phyloP scores from a whole-genome alignment of 768 basidiomycete genomes.

The Mycena maculata region DNA sequence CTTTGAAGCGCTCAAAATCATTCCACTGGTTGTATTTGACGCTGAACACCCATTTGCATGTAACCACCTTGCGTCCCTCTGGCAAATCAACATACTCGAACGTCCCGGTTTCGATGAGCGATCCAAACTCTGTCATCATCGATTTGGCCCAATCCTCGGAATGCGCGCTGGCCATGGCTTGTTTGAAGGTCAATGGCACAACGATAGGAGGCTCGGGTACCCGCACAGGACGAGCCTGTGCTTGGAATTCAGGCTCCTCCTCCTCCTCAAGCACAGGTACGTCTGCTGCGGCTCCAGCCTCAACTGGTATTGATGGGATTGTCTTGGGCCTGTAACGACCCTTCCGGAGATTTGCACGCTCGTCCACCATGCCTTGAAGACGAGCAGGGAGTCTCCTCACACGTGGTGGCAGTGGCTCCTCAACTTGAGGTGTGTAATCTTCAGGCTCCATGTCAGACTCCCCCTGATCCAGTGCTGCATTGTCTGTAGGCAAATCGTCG shows the following conservation, averaged over 20 bases:
- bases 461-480: no score
- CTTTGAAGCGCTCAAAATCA: conserved; percentile 6
- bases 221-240: conserved; percentile 3
- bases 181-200: conserved; percentile 4
- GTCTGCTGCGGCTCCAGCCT: neutral
- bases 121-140: neutral
- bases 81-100: neutral
- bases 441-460: neutral
- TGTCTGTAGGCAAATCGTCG: no score
- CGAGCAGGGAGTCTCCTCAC: neutral
- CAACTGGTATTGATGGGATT: no score
- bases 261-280: conserved; percentile 7
- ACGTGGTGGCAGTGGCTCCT: neutral
- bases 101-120: neutral
- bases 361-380: neutral
- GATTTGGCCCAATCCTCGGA: neutral
- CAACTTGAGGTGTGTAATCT: no score
- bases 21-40: conserved; percentile 1
- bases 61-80: neutral
- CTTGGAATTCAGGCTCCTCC: conserved; percentile 3
- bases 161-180: neutral
- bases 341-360: conserved; percentile 4
- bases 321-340: conserved; percentile 1
- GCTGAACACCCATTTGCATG: conserved; percentile 8
- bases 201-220: neutral